Evolutionary conservation across 305 asterid genomes (phyloP), one percentile per base, ranked within the genome.

Genomic region (Fraxinus albicans): DNA sequence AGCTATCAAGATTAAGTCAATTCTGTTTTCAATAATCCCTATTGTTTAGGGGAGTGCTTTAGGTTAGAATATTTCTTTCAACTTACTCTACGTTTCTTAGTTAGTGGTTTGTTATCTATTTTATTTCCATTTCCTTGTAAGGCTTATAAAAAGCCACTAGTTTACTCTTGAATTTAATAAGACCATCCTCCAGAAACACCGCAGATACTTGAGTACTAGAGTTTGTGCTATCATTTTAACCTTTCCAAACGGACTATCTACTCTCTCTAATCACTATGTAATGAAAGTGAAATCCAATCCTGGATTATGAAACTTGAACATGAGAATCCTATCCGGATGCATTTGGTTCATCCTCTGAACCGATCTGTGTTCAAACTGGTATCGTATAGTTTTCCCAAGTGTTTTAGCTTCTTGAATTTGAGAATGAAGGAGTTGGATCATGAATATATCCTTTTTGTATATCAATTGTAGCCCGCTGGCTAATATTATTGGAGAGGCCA

Each of bases 401-500:
- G 1, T 23, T 87, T 93, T n/a, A 89, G 86, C 84, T 88, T 90
- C 72, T 79, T 84, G 36, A 65, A 88, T 74, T 67, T 90, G 29
- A 90, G 87, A 87, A 86, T 96, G 74, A 80, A 35, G 6, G 96
- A 94, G 82, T 84, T 96, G 83, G 92, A 94, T 0, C 89, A 84
- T 6, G 98, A 96, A 78, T 94, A 90, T 69, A 86, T 25, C 93
- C 65, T 93, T 96, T 47, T 96, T 90, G 90, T 90, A 90, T 79
- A 90, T 94, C 29, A 91, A 85, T 60, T 91, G 89, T 81, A 83
- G 96, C 10, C 96, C 95, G 4, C 84, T 74, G 82, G 98, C 97
- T 60, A 93, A 29, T 85, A 93, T 96, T 44, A 88, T 93, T 77
- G 91, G 91, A 3, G 96, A 91, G 69, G 93, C 95, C 1, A 94